These are phyloP conservation scores for Salix dunnii DNA, from an alignment of 345 rosid species.

Conservation along the genomic window DNA sequence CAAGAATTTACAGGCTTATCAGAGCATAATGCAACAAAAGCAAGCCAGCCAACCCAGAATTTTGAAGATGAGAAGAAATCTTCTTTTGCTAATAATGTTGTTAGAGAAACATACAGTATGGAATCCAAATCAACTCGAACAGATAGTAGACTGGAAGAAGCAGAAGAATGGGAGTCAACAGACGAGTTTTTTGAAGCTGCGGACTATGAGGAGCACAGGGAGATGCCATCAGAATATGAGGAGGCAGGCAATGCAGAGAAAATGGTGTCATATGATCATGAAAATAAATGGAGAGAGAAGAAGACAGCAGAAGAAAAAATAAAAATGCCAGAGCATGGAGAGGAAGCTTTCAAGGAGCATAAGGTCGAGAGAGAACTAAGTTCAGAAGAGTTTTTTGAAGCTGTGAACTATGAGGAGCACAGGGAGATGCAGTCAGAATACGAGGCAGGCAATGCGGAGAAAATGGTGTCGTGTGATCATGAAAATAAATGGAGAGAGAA, in stretches of 20 bases:
- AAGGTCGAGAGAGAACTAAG: slow-evolving; percentile 30
- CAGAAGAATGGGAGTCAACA: slow-evolving; percentile 28
- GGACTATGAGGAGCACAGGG: not conserved
- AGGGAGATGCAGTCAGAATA: slow-evolving; percentile 10
- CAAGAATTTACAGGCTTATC: slow-evolving; percentile 15
- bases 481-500: slow-evolving; percentile 29
- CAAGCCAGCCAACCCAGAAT: slow-evolving; percentile 19
- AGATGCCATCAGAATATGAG: slow-evolving; percentile 16
- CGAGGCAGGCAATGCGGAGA: slow-evolving; percentile 29
- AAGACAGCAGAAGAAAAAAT: slow-evolving; percentile 13
- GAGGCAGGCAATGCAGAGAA: slow-evolving; percentile 36
- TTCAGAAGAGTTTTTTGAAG: slow-evolving; percentile 17
- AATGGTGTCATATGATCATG: slow-evolving; percentile 23
- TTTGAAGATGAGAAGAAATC: slow-evolving; percentile 18
- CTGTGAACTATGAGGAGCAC: slow-evolving; percentile 2
- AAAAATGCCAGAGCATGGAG: slow-evolving; percentile 28
- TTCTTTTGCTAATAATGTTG: slow-evolving; percentile 17
- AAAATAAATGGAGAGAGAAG: slow-evolving; percentile 27
- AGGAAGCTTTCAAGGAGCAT: slow-evolving; percentile 33
- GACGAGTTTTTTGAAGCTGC: slow-evolving; percentile 18
- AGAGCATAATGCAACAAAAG: slow-evolving; percentile 17
- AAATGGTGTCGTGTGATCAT: slow-evolving; percentile 25
- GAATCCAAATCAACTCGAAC: slow-evolving; percentile 21
- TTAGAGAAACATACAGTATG: slow-evolving; percentile 21
- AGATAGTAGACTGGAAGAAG: slow-evolving; percentile 30